Conservation (phyloP, 345 rosid species). For the Populus tremula region DNA sequence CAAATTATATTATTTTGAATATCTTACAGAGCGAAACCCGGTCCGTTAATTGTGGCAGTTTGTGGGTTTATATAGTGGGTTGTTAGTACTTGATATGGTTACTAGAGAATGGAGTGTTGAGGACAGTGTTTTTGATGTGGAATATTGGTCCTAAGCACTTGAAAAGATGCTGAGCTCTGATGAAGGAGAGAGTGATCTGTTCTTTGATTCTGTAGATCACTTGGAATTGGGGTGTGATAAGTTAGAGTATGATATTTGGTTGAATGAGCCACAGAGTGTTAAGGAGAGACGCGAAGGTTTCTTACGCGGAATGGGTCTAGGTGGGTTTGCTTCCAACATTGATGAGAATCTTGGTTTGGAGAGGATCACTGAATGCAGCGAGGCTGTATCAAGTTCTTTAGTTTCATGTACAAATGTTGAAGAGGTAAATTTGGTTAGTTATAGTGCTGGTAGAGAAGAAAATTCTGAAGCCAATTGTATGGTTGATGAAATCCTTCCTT, state of each 20-base stretch:
- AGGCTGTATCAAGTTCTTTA: slow-evolving; percentile 43
- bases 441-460: slow-evolving; percentile 35
- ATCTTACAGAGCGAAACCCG: slow-evolving; percentile 32
- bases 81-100: slow-evolving; percentile 21
- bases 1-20: slow-evolving; percentile 17
- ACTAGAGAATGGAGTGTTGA: slow-evolving; percentile 17
- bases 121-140: slow-evolving; percentile 30
- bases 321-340: slow-evolving; percentile 20
- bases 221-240: slow-evolving; percentile 25
- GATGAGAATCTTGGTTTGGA: slow-evolving; percentile 23
- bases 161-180: slow-evolving; percentile 52
- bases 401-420: slow-evolving; percentile 5
- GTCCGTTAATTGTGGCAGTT: slow-evolving; percentile 44
- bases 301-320: slow-evolving; percentile 49
- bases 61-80: slow-evolving; percentile 24
- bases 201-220: slow-evolving; percentile 64
- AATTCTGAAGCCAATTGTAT: slow-evolving; percentile 37
- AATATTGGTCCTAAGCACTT: slow-evolving; percentile 26
- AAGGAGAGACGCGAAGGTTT: slow-evolving; percentile 59
- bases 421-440: slow-evolving; percentile 28
- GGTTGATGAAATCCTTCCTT: slow-evolving; percentile 33
- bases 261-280: slow-evolving; percentile 57
- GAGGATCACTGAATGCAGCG: slow-evolving; percentile 46
- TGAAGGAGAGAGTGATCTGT: slow-evolving; percentile 48
- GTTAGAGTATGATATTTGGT: slow-evolving; percentile 52